Evolutionary conservation across 169 alveolate species (phyloP), one percentile per base, ranked within the genome.

Genomic region (Fabrea salina): DNA sequence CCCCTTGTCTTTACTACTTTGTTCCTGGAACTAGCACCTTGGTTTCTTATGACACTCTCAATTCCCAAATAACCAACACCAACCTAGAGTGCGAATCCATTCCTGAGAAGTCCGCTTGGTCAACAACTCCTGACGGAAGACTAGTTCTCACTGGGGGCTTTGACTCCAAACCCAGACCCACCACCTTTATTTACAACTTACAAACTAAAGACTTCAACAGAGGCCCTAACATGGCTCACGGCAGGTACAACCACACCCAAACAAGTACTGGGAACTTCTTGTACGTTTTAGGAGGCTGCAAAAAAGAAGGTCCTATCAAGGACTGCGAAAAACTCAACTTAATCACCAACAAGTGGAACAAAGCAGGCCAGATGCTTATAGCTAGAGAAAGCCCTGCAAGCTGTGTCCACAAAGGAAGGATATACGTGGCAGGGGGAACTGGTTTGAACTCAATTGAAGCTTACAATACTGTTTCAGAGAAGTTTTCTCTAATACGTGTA

Each of bases 191-290:
- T n/a, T 33, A 30, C 32, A 61, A 13, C 13, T n/a, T 61, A 16
- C 39, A 27, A 35, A 51, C 32, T 16, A 61, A 61, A 37, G 13
- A 4, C 1, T 16, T 13, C 32, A 51, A 61, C 7, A 35, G 25
- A 30, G 32, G n/a, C 32, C 22, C 50, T 16, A 61, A 61, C 16
- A 61, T 61, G 74, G 0, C 11, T 32, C 0, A 16, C 39, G n/a
- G 54, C 1, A 27, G 74, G 49, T 61, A n/a, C 39, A 61, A 61
- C 39, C 74, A 61, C 39, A 51, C 74, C 13, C 74, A 61, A 37
- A 27, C 39, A 13, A 16, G 54, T 1, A 27, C 25, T 13, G 74
- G 50, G 16, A 11, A 13, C 13, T 33, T 13, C 25, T 13, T 61
- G 16, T 61, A 30, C 50, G 50, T 61, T 37, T 33, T 61, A n/a